Evolutionary conservation across 306 rosid species (phyloP).

Genomic region (Datisca glomerata): DNA sequence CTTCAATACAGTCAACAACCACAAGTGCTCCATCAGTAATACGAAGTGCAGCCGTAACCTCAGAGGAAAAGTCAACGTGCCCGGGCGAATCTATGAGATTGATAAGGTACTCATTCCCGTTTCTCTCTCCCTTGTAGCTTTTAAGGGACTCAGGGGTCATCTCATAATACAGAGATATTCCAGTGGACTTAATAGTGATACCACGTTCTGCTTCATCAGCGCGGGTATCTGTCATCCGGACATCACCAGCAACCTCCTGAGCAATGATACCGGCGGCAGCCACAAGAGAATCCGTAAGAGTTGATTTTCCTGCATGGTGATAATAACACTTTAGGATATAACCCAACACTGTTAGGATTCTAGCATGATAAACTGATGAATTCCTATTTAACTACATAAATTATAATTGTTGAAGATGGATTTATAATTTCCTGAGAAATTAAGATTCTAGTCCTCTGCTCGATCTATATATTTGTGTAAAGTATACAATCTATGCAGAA

Average conservation of each 20-base stretch:
- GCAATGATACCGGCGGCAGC: slow-evolving; percentile 93
- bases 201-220: slow-evolving; percentile 92
- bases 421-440: no score
- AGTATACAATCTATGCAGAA: no score
- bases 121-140: slow-evolving; percentile 52
- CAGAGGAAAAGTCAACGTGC: slow-evolving; percentile 77
- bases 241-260: slow-evolving; percentile 85
- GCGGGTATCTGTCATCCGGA: slow-evolving; percentile 86
- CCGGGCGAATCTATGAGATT: slow-evolving; percentile 87
- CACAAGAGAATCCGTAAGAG: slow-evolving; percentile 79
- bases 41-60: slow-evolving; percentile 85
- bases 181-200: slow-evolving; percentile 76
- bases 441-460: no score
- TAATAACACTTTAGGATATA: no score
- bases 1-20: slow-evolving; percentile 86
- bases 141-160: slow-evolving; percentile 41
- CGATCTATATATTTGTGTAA: no score
- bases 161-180: slow-evolving; percentile 77
- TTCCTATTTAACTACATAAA: no score
- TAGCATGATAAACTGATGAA: no score
- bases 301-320: slow-evolving; percentile 52
- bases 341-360: no score
- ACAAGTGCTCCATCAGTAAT: slow-evolving; percentile 85
- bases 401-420: no score
- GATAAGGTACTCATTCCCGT: slow-evolving; percentile 77